These are phyloP conservation scores for Yamadazyma songkhlaensis DNA, from an alignment of 1,139 yeast species.

Conservation along the genomic window DNA sequence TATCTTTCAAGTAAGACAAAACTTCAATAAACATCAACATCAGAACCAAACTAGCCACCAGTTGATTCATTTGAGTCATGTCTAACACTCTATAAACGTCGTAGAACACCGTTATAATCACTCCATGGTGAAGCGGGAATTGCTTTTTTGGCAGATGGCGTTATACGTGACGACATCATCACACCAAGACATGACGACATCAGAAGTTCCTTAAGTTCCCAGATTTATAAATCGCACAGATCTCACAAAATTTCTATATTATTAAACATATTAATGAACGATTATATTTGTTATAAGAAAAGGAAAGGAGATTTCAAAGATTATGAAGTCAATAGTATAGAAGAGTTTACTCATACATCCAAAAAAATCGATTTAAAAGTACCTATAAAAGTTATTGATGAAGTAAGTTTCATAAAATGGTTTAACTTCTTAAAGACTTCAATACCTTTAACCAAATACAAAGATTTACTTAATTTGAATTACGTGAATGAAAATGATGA, in stretches of 20 bases:
- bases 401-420: slow-evolving; percentile 13
- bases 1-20: too few relatives aligned
- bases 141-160: neutral
- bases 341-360: slow-evolving; percentile 1
- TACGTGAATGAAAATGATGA: slow-evolving; percentile 11
- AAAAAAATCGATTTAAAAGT: slow-evolving; percentile 8
- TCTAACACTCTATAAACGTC: too few relatives aligned
- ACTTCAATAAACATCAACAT: too few relatives aligned
- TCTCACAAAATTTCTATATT: neutral
- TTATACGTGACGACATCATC: slow-evolving; percentile 1
- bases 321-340: neutral
- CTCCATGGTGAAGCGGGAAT: too few relatives aligned
- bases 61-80: too few relatives aligned
- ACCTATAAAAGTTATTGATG: slow-evolving; percentile 12
- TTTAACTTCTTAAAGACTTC: slow-evolving; percentile 8
- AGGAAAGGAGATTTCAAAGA: slow-evolving; percentile 1
- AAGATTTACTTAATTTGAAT: slow-evolving; percentile 9
- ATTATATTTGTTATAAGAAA: slow-evolving; percentile 1
- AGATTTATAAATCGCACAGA: neutral
- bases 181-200: neutral
- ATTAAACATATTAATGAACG: neutral
- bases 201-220: neutral
- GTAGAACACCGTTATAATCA: too few relatives aligned
- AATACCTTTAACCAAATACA: slow-evolving; percentile 10
- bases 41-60: too few relatives aligned